phyloP scores from a whole-genome alignment of 2,329 filamentous ascomycete genomes.

The Diaporthe sp. region DNA sequence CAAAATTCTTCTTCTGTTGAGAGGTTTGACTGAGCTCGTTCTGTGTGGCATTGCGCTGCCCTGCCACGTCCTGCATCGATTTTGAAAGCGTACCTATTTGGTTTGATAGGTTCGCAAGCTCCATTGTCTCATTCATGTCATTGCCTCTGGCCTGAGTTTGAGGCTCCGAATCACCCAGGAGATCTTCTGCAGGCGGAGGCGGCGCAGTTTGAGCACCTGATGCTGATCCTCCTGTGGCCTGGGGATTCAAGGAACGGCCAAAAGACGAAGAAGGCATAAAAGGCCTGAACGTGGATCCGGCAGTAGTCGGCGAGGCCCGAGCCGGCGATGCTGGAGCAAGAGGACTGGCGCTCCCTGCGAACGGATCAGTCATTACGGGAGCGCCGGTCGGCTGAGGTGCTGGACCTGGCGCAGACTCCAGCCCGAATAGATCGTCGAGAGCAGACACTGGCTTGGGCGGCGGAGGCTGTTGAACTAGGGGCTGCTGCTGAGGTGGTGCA shows the following conservation, averaged over 20 bases:
- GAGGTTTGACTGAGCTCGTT: slow-evolving; percentile 84
- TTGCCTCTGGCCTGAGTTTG: slow-evolving; percentile 80
- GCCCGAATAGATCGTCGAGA: slow-evolving; percentile 91
- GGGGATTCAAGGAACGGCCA: slow-evolving; percentile 82
- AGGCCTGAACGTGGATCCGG: slow-evolving; percentile 77
- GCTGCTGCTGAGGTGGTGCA: slow-evolving; percentile 49
- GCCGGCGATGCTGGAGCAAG: slow-evolving; percentile 64
- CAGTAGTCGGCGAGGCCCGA: slow-evolving; percentile 57
- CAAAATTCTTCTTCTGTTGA: slow-evolving; percentile 92
- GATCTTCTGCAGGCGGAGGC: slow-evolving; percentile 69
- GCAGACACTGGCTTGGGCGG: slow-evolving; percentile 68
- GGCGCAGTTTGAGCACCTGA: slow-evolving; percentile 52
- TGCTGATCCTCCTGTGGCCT: slow-evolving; percentile 75
- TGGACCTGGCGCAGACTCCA: slow-evolving; percentile 74
- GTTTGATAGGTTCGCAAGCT: slow-evolving; percentile 95
- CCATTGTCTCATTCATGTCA: slow-evolving; percentile 87
- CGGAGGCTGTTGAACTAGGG: slow-evolving; percentile 50
- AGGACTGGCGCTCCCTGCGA: slow-evolving; percentile 61
- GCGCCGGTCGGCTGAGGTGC: slow-evolving; percentile 78
- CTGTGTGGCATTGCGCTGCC: slow-evolving; percentile 81
- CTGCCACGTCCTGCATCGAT: slow-evolving; percentile 94
- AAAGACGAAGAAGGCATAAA: slow-evolving; percentile 95
- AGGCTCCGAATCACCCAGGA: slow-evolving; percentile 90
- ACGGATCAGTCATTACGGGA: slow-evolving; percentile 70
- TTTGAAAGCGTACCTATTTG: slow-evolving; percentile 91